Conservation (phyloP, 2,329 filamentous ascomycete genomes). For the Daldinia eschscholtzii region DNA sequence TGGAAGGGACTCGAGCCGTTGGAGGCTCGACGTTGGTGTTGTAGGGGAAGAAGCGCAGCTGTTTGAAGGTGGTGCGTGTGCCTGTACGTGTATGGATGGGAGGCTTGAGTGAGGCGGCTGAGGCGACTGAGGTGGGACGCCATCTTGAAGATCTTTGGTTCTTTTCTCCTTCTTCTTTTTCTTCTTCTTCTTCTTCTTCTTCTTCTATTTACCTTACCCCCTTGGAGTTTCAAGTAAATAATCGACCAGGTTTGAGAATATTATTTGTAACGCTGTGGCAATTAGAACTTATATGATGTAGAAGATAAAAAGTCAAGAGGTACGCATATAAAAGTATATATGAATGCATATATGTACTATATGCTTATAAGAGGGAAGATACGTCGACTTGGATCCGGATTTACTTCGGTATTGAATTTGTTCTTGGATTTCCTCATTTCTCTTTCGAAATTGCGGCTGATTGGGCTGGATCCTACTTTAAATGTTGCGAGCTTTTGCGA, state of each 20-base stretch:
- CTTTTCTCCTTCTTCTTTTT: neutral
- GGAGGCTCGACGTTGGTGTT: slow-evolving; percentile 50
- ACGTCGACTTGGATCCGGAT: neutral
- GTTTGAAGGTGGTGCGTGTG: slow-evolving; percentile 3
- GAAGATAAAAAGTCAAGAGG: no score
- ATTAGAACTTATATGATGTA: no score
- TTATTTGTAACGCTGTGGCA: neutral
- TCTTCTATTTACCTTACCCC: no score
- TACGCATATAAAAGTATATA: neutral
- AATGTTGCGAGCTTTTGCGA: no score
- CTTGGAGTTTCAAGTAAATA: no score
- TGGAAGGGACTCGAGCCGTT: slow-evolving; percentile 62
- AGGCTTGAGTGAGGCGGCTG: slow-evolving; percentile 26
- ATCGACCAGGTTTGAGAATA: neutral
- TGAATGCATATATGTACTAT: neutral
- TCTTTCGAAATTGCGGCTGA: slow-evolving; percentile 6
- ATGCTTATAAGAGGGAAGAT: neutral
- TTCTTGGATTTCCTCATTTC: slow-evolving; percentile 26
- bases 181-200: neutral
- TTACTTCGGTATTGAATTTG: slow-evolving; percentile 3
- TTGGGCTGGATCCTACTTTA: slow-evolving; percentile 20
- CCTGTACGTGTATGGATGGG: neutral
- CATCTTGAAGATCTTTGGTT: slow-evolving; percentile 23
- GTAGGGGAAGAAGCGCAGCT: slow-evolving; percentile 5
- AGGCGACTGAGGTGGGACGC: slow-evolving; percentile 34